Percentiles rank a stretch among this genome's conserved stretches.
Conservation (phyloP, 2,329 filamentous ascomycete genomes). For the Incumbomyces delicatus region DNA sequence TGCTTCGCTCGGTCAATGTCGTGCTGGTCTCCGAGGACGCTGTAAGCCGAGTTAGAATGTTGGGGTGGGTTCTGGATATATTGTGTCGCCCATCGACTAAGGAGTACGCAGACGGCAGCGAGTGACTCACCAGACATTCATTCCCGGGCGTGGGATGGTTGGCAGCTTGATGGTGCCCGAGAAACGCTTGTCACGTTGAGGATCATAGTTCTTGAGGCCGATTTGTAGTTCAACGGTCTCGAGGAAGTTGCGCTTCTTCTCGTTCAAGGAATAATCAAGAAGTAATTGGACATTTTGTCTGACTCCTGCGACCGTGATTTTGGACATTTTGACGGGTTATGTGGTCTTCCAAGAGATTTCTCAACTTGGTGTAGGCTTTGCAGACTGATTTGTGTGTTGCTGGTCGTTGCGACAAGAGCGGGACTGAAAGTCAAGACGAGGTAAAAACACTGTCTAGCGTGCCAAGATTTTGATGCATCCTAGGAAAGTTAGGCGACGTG, state of each 20-base stretch:
- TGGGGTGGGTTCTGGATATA: too few relatives aligned
- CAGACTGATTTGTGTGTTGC: background rate
- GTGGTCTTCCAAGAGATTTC: constrained; percentile 76
- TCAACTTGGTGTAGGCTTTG: constrained; percentile 6
- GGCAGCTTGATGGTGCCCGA: constrained; percentile 76
- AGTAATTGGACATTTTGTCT: constrained; percentile 88
- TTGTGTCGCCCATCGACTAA: too few relatives aligned
- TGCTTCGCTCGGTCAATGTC: constrained; percentile 99
- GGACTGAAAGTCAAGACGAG: background rate
- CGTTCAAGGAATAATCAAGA: constrained; percentile 87
- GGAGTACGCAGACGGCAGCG: background rate
- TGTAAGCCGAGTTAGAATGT: too few relatives aligned
- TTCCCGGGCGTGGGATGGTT: constrained; percentile 78
- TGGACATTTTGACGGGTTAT: constrained; percentile 42
- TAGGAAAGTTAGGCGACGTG: too few relatives aligned
- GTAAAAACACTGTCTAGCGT: background rate
- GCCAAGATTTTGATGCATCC: too few relatives aligned
- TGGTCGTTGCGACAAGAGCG: background rate
- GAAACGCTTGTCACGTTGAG: constrained; percentile 99
- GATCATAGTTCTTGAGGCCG: constrained; percentile 98
- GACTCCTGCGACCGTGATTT: constrained; percentile 71
- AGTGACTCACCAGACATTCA: constrained; percentile 61
- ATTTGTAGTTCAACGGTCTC: constrained; percentile 78
- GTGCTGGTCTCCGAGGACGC: constrained; percentile 86
- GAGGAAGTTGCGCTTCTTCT: constrained; percentile 97